Evolutionary conservation across 2,329 filamentous ascomycete genomes (phyloP).

Genomic region (Curvularia lunata): DNA sequence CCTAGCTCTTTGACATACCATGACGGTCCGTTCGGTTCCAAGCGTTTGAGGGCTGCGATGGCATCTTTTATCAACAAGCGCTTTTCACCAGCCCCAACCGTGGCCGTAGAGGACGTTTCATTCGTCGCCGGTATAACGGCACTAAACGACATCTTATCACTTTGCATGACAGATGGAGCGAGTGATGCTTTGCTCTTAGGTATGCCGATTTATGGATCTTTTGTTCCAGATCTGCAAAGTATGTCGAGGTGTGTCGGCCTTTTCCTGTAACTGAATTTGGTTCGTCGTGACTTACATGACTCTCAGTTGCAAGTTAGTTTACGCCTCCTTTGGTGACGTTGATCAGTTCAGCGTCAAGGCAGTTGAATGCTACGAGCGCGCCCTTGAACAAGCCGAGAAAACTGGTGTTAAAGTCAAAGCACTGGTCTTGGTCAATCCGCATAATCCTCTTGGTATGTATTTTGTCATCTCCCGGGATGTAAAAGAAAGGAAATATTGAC

Average conservation of each 20-base stretch:
- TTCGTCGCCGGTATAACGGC: conserved; percentile 12
- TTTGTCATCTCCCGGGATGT: not conserved
- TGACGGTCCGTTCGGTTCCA: conserved; percentile 12
- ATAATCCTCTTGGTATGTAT: conserved; percentile 57
- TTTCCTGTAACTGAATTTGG: not conserved
- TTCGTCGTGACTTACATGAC: not conserved
- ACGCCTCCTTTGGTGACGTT: conserved; percentile 2
- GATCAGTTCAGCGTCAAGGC: conserved; percentile 7
- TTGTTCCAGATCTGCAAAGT: conserved; percentile 10
- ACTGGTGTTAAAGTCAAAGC: conserved; percentile 49
- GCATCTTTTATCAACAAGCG: conserved; percentile 9
- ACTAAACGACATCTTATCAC: conserved; percentile 12
- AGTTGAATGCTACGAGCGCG: conserved; percentile 49
- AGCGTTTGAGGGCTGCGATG: conserved; percentile 10
- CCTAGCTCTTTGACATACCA: conserved; percentile 10
- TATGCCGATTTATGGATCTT: conserved; percentile 16
- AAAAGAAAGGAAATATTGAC: not conserved
- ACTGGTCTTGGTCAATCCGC: conserved; percentile 59
- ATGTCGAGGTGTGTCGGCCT: conserved; percentile 10
- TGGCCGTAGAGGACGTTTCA: conserved; percentile 6
- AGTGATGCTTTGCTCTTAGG: conserved; percentile 12
- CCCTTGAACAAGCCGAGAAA: conserved; percentile 41
- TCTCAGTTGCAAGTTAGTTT: conserved; percentile 11
- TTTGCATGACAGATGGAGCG: conserved; percentile 12
- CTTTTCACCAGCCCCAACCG: conserved; percentile 6